Base-by-base conservation (phyloP, 1,284 basidiomycete genomes). In the Xerocomus nothofagi region DNA sequence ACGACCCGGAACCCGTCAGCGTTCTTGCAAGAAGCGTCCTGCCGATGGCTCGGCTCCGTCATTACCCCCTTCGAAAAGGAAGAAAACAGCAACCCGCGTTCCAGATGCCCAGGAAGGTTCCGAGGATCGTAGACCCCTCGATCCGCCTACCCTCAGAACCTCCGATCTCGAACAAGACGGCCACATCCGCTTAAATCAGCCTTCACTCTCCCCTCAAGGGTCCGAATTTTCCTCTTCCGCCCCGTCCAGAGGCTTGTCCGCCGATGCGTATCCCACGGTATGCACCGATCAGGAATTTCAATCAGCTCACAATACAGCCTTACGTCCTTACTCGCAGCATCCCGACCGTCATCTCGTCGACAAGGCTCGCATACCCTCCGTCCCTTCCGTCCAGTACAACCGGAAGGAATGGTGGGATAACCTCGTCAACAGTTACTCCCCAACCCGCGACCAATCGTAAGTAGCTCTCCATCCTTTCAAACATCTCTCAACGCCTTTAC, bases 1-100 rank as follows among this genome's bases (percentile, higher is more conserved):
- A 71, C 79, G 79, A 60, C 88, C 88, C 52, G 88, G 87, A 23
- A 89, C 86, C 55, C 78, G 88, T 53, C 86, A 88, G 68, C 78
- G 87, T 58, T 84, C 84, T 50, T 88, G 84, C 77, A 89, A 89
- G 79, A 88, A 86, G 73, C 75, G 84, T 49, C 77, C 80, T 47
- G 66, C 77, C 24, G 84, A 85, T 56, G 78, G 78, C 36, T 73
- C 79, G 52, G 71, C 65, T 48, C 71, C 77, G 50, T 72, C 75
- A 54, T 61, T 71, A n/a, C 67, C 67, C 11, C 68, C 71, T 50
- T 69, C 80, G 36, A 86, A 84, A 73, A 81, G 83, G 70, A 84
- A 78, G 67, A 79, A 78, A 57, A 76, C 74, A 14, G 53, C 64
- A 7, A 58, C 68, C 47, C 64, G 60, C 46, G 45, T 62, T 34